These are phyloP conservation scores for Pichia scutulata DNA, from an alignment of 805 yeast genomes.

Conservation along the genomic window DNA sequence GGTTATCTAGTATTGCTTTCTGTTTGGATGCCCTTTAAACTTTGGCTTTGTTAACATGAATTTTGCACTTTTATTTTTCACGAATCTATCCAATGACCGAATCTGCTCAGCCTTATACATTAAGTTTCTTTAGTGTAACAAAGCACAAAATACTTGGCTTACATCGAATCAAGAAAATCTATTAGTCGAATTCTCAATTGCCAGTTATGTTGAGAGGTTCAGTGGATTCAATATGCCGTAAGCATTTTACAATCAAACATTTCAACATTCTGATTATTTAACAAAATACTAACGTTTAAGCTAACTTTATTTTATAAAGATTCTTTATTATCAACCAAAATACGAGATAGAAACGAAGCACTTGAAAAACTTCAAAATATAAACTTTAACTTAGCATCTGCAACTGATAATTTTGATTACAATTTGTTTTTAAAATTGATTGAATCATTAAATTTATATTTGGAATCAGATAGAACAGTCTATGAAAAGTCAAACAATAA, in stretches of 20 bases:
- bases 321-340: conserved; percentile 39
- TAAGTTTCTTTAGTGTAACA: not conserved
- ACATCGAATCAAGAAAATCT: not conserved
- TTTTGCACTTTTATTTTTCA: not conserved
- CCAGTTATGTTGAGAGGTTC: conserved; percentile 2
- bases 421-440: conserved; percentile 11
- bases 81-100: not conserved
- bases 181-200: not conserved
- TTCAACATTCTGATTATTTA: not conserved
- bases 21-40: too few species aligned
- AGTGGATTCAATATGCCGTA: conserved; percentile 9
- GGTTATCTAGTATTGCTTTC: too few species aligned
- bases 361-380: conserved; percentile 32
- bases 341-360: conserved; percentile 49
- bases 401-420: conserved; percentile 15
- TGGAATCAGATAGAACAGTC: conserved; percentile 17
- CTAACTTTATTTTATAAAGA: conserved; percentile 9
- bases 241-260: not conserved
- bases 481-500: conserved; percentile 19
- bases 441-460: conserved; percentile 15
- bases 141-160: not conserved
- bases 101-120: not conserved
- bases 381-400: conserved; percentile 17
- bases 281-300: not conserved
- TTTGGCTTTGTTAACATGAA: not conserved